Base-by-base conservation (phyloP, 495 filamentous ascomycete genomes). In the Daldinia loculata region DNA sequence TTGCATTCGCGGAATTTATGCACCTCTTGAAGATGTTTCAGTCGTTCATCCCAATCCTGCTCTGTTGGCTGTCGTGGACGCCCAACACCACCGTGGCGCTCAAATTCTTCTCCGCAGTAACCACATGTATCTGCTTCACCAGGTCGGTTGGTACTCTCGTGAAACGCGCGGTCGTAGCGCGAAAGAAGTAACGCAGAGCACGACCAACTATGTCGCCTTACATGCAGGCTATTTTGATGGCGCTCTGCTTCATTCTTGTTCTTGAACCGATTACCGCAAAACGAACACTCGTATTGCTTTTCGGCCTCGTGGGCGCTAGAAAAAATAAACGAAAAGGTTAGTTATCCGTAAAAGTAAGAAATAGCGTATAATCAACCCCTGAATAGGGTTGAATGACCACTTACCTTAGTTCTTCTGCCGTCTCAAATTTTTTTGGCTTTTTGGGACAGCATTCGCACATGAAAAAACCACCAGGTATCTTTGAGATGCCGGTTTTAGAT, bases 1-100 rank as follows among this genome's bases (percentile, higher is more conserved):
- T 99, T 99, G 86, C 95, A 99, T 80, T 98, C 96, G 66, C 94
- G 92, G 75, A 95, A 99, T 76, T 99, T 99, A 81, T 99, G 95
- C 70, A 93, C 86, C 63, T 91, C 90, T 66, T 92, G 93, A 41
- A 99, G 83, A 83, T 99, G 95, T 52, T 92, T 89, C 67, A 93
- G 87, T 57, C 96, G 88, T 38, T 86, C 84, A 48, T 94, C 90
- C 95, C 95, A 98, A 75, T 98, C 91, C 52, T 81, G 80, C 0
- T 87, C 85, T n/a, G 80, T 85, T 22, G 79, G 69, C 22, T 75
- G 63, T 26, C 75, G 71, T 69, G 66, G 77, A 41, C 76, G 79
- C 63, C 34, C 72, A 61, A 64, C 61, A 41, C 77, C 34, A 84
- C 87, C 70, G 82, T 82, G 77, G 68, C 92, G 91, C 19, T 88